Conservation (phyloP, 2,329 filamentous ascomycete genomes). For the Pestalotiopsis sp. region DNA sequence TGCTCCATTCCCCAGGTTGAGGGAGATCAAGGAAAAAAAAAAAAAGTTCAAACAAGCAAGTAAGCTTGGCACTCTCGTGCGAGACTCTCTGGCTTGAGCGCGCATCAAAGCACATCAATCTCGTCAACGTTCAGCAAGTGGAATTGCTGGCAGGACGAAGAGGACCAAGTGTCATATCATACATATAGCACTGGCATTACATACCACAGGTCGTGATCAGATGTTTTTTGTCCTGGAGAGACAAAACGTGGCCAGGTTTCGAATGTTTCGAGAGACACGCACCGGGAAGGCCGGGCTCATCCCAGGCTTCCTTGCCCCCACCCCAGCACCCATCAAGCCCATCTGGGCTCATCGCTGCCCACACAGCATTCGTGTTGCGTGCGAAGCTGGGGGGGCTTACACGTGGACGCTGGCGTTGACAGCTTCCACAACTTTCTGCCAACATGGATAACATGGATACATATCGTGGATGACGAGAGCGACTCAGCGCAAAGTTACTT, state of each 20-base stretch:
- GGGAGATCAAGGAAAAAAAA: neutral
- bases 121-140: neutral
- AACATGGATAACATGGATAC: neutral
- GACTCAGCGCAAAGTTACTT: neutral
- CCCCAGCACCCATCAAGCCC: neutral
- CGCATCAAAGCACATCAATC: neutral
- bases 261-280: neutral
- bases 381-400: neutral
- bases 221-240: neutral
- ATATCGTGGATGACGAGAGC: neutral
- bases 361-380: neutral
- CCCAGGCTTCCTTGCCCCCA: neutral
- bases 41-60: neutral
- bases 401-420: slow-evolving; percentile 2
- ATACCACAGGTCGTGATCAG: neutral
- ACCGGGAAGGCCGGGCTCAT: neutral
- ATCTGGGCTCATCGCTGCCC: neutral
- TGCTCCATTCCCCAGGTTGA: neutral
- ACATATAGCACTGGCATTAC: neutral
- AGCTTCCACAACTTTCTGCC: neutral
- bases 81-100: neutral
- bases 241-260: neutral
- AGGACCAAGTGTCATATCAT: neutral
- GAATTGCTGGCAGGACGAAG: neutral
- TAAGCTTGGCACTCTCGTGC: neutral